Percentiles rank a stretch among this genome's conserved stretches.
phyloP scores from a whole-genome alignment of 1,284 basidiomycete genomes.

The Rhodotorula sp. region DNA sequence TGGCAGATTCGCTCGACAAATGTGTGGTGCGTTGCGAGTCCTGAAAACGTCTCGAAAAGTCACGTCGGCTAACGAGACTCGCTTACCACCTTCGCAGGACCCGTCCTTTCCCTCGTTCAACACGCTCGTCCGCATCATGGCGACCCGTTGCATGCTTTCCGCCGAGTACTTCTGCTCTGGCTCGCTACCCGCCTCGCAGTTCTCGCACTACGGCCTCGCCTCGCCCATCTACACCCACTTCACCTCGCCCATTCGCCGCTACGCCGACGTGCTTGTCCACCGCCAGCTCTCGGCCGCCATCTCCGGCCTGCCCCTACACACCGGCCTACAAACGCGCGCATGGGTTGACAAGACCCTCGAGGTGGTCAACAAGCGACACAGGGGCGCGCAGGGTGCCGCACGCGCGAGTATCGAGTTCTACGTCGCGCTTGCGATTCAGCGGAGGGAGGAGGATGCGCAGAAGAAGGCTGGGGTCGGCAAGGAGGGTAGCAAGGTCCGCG shows the following conservation, averaged over 20 bases:
- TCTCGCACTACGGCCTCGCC: constrained; percentile 95
- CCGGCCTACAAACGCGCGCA: constrained; percentile 80
- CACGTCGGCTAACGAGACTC: constrained; percentile 8
- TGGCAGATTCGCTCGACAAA: constrained; percentile 85
- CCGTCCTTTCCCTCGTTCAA: constrained; percentile 83
- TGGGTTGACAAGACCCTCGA: constrained; percentile 85
- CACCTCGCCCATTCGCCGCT: constrained; percentile 89
- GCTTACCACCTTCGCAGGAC: constrained; percentile 59
- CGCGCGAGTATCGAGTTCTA: constrained; percentile 96
- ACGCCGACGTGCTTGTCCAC: constrained; percentile 92
- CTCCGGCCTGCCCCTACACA: constrained; percentile 76
- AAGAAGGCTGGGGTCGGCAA: constrained; percentile 44
- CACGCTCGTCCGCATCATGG: constrained; percentile 97
- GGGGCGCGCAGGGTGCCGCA: constrained; percentile 95
- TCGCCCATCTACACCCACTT: constrained; percentile 98
- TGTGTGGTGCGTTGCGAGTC: constrained; percentile 66
- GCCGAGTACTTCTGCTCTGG: constrained; percentile 99
- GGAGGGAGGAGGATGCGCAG: constrained; percentile 59
- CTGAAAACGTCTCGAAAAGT: not conserved
- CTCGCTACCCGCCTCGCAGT: constrained; percentile 85
- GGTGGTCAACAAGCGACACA: constrained; percentile 86
- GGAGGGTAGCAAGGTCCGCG: constrained; percentile 57
- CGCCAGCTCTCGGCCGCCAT: constrained; percentile 91
- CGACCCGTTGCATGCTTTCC: constrained; percentile 95
- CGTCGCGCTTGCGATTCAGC: constrained; percentile 81